Evolutionary conservation across 2,329 filamentous ascomycete species (phyloP), one percentile per base, ranked within the genome.

Genomic region (Plectosphaerella cucumerina): DNA sequence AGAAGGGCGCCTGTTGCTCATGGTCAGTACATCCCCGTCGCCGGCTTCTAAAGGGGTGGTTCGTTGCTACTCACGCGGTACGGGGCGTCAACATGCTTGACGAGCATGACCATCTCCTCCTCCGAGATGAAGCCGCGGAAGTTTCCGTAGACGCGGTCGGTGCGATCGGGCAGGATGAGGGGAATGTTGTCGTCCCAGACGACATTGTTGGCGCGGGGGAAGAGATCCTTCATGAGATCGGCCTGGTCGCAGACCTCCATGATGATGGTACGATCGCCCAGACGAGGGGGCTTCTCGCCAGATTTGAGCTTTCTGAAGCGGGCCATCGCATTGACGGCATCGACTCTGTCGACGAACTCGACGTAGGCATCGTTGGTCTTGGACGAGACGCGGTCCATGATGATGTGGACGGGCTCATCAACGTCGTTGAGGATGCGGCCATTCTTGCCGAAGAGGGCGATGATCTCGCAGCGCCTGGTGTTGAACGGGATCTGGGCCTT

Each of bases 361-460:
- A 83, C 75, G 53, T 77, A 85, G 4, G 76, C 78, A 53, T 85
- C 81, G 63, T 81, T 76, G 0, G 82, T 85, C 72, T 84, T 85
- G 60, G 76, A 76, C 3, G 79, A 80, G 20, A 76, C 71, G n/a
- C 80, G 75, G 50, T 85, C 82, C 81, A 85, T 84, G 57, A 84
- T 81, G 56, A 85, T 83, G 53, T 85, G 82, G 8, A 85, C 70
- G 1, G 79, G 76, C 58, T 83, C 81, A 6, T 79, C 70, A 2
- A 60, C 62, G 52, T 84, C 80, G 26, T 73, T 76, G 44, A 82
- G 62, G 33, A 84, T 73, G 51, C 73, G 76, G 20, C 78, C 75
- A 57, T 79, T 82, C 47, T 78, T 76, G 3, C 82, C 82, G 17
- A 85, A 69, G 58, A 84, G 80, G 2, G 81, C 80, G 49, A 82